Evolutionary conservation across 495 filamentous ascomycete genomes (phyloP).

Genomic region (Talaromyces adpressus): DNA sequence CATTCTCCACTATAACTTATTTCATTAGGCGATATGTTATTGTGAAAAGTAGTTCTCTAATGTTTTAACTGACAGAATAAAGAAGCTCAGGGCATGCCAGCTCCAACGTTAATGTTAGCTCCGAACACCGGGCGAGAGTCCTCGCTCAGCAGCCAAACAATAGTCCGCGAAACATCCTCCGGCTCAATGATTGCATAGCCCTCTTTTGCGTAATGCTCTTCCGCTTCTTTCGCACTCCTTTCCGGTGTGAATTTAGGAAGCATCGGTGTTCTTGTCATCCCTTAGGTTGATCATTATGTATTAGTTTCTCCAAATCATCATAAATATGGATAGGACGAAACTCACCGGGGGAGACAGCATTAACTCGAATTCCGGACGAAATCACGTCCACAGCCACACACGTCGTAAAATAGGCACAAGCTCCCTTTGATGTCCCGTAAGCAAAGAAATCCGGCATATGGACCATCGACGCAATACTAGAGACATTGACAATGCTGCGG

Average conservation of each 20-base stretch:
- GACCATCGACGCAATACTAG: no score
- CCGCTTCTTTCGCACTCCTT: background rate
- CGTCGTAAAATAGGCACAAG: no score
- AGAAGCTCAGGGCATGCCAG: no score
- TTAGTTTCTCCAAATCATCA: background rate
- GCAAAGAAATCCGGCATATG: no score
- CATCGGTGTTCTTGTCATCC: background rate
- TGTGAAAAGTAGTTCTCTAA: no score
- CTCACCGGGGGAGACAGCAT: background rate
- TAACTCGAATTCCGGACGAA: background rate
- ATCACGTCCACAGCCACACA: background rate
- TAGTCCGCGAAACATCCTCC: background rate
- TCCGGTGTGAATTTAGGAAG: background rate
- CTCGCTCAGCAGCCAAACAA: conserved; percentile 2
- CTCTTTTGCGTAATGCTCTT: background rate
- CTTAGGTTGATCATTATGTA: background rate
- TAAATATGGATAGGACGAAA: background rate
- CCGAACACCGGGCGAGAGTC: no score
- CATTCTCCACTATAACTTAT: no score
- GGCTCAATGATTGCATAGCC: background rate
- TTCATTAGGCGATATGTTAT: no score
- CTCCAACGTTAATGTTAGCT: no score
- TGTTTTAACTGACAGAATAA: no score
- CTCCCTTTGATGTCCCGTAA: no score
- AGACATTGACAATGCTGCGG: no score